Conservation (phyloP, 768 basidiomycete genomes). For the Lentinus tigrinus region DNA sequence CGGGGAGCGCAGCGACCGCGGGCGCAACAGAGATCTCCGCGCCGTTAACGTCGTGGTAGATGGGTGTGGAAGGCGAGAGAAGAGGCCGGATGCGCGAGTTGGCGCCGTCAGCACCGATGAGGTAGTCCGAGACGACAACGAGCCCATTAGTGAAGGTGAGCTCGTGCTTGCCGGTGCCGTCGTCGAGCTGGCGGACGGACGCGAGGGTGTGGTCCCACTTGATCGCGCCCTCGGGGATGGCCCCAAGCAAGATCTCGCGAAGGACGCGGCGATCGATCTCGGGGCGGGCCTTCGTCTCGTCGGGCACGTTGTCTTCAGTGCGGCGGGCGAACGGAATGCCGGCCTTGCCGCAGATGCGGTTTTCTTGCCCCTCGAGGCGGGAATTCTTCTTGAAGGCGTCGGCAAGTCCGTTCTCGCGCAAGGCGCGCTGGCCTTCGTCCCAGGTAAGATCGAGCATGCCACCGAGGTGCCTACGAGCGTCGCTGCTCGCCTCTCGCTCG, state of each 20-base stretch:
- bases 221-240: not conserved
- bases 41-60: conserved; percentile 32
- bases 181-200: not conserved
- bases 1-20: conserved; percentile 1
- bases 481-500: not conserved
- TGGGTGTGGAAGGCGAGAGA: conserved; percentile 30
- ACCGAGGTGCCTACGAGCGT: not conserved
- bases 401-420: not conserved
- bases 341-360: not conserved
- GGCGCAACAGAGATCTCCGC: conserved; percentile 23
- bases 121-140: conserved; percentile 12
- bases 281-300: not conserved
- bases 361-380: not conserved
- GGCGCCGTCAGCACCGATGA: conserved; percentile 41
- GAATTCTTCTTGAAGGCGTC: not conserved
- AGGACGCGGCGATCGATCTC: not conserved
- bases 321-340: not conserved
- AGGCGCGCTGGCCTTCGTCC: not conserved
- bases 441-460: not conserved
- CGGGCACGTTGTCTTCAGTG: not conserved
- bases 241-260: not conserved
- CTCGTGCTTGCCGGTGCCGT: not conserved
- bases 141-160: not conserved
- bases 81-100: conserved; percentile 38
- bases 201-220: not conserved